Percentiles rank a stretch among this genome's conserved stretches.
Conservation (phyloP, 129 eudicot species). For the Helianthus tuberosus region DNA sequence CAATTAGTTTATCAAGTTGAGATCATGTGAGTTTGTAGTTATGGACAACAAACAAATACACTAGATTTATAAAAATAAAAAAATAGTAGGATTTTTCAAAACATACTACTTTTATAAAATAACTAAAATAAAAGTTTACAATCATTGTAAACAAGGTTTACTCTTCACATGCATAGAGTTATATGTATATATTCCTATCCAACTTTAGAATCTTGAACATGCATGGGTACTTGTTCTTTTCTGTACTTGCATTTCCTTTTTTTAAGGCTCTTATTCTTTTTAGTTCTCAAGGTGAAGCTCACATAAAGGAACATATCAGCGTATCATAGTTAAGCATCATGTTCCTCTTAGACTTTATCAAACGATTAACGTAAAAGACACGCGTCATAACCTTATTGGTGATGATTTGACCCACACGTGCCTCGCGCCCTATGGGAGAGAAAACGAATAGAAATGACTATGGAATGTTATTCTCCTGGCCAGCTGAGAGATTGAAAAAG, state of each 20-base stretch:
- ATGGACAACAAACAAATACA: background rate
- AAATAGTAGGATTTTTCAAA: background rate
- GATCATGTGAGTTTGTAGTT: background rate
- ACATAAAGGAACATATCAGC: conserved; percentile 38
- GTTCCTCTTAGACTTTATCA: conserved; percentile 40
- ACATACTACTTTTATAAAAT: background rate
- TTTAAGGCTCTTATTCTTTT: conserved; percentile 35
- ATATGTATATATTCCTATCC: conserved; percentile 35
- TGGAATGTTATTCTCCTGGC: conserved; percentile 56
- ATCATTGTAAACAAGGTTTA: conserved; percentile 6
- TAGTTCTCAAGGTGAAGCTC: conserved; percentile 45
- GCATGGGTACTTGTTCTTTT: conserved; percentile 42
- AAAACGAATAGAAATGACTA: conserved; percentile 63
- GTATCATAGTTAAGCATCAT: conserved; percentile 43
- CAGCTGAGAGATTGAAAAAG: conserved; percentile 32
- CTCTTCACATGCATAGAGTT: conserved; percentile 13
- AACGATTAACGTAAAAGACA: conserved; percentile 26
- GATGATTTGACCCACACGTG: conserved; percentile 33
- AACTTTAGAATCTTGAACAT: conserved; percentile 47
- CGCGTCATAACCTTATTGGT: conserved; percentile 26
- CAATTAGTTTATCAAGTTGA: background rate
- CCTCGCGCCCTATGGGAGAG: conserved; percentile 37
- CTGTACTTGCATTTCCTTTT: conserved; percentile 41
- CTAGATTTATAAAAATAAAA: background rate
- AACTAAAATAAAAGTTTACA: background rate